Percentiles rank a stretch among this genome's conserved stretches.
Conservation (phyloP, 257 asterid species). For the Nicotiana paniculata region DNA sequence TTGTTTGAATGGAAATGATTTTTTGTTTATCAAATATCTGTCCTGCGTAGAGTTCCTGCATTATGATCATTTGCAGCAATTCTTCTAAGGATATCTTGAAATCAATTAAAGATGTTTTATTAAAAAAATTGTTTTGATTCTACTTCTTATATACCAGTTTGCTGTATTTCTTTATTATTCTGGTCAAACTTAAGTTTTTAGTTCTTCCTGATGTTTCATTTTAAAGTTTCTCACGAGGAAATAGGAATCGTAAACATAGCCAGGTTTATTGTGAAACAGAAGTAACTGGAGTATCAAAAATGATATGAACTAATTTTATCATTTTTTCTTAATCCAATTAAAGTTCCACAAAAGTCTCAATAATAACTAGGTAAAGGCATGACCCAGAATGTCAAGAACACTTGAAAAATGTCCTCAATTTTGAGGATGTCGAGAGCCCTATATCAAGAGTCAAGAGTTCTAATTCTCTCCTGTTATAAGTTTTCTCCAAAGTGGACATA, state of each 20-base stretch:
- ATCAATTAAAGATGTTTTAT: not conserved
- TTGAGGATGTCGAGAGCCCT: not conserved
- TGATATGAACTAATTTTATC: not conserved
- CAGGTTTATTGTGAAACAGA: not conserved
- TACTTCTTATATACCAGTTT: not conserved
- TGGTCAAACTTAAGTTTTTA: not conserved
- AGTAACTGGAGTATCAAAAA: not conserved
- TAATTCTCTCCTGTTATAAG: not conserved
- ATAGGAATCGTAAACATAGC: not conserved
- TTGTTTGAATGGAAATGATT: not conserved
- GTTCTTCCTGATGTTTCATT: not conserved
- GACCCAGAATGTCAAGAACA: not conserved
- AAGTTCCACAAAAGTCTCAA: not conserved
- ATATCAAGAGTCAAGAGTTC: not conserved
- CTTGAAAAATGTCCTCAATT: not conserved
- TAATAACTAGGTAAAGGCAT: not conserved
- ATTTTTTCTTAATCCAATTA: not conserved
- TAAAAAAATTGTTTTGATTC: not conserved
- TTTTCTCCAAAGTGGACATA: not conserved
- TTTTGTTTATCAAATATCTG: not conserved
- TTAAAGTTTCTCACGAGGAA: not conserved
- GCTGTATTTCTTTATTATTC: not conserved
- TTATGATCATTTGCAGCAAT: not conserved
- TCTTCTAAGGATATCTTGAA: not conserved
- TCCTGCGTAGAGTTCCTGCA: not conserved